phyloP scores from a whole-genome alignment of 192 early-diverging fungal species.

The Phlyctochytrium arcticum region DNA sequence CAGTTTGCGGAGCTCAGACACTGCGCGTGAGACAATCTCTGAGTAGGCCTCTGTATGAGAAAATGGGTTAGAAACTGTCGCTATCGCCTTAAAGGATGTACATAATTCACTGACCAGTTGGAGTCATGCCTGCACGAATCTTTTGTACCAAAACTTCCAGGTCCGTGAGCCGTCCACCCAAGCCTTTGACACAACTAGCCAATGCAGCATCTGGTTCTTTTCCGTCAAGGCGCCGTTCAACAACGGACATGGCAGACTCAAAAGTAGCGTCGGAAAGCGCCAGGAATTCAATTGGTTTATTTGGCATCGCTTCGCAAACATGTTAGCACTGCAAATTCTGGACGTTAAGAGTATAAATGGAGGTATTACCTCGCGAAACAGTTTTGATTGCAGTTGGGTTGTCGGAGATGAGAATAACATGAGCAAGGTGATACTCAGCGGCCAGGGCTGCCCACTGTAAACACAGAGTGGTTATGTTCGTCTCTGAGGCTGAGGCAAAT shows the following conservation, averaged over 20 bases:
- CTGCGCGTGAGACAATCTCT: constrained; percentile 74
- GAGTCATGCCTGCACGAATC: constrained; percentile 64
- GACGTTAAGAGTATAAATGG: not conserved
- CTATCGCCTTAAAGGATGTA: not conserved
- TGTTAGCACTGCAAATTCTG: too few species aligned
- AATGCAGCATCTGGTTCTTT: constrained; percentile 3
- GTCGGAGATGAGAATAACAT: constrained; percentile 84
- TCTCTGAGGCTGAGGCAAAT: not conserved
- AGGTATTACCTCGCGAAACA: constrained; percentile 60
- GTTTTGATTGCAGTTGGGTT: constrained; percentile 59
- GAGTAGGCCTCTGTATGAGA: constrained; percentile 61
- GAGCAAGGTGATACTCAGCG: constrained; percentile 78
- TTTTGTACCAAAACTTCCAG: constrained; percentile 87
- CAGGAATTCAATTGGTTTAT: constrained; percentile 63
- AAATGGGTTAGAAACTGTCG: not conserved
- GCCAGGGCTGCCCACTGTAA: constrained; percentile 58
- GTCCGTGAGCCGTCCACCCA: constrained; percentile 91
- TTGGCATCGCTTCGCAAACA: constrained; percentile 53
- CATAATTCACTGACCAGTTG: constrained; percentile 43
- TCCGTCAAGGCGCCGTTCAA: constrained; percentile 42
- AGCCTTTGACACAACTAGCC: constrained; percentile 49
- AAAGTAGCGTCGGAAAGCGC: constrained; percentile 67
- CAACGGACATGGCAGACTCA: constrained; percentile 58
- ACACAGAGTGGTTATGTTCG: not conserved
- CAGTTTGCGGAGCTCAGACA: constrained; percentile 84